These are phyloP conservation scores for Candolleomyces aberdarensis DNA, from an alignment of 768 basidiomycete genomes.

Conservation along the genomic window DNA sequence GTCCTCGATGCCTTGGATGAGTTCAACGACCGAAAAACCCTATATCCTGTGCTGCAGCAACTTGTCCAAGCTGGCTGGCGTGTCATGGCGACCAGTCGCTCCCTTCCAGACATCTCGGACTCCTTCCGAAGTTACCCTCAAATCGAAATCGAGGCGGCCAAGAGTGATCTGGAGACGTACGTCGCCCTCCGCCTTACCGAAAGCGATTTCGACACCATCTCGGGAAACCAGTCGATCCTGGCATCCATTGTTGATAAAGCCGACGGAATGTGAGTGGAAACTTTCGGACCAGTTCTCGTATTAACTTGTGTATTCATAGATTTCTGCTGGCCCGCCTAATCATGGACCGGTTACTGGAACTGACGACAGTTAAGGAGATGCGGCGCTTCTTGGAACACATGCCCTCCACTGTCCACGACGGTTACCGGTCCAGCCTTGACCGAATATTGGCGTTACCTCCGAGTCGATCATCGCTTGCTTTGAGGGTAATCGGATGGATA, in stretches of 20 bases:
- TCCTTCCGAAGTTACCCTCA: background rate
- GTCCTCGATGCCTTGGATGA: background rate
- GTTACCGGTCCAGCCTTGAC: background rate
- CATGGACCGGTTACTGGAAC: background rate
- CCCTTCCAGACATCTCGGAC: background rate
- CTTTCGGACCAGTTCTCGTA: background rate
- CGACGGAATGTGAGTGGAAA: background rate
- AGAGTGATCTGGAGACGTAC: background rate
- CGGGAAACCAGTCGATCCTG: background rate
- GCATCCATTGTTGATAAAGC: background rate
- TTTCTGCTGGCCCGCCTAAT: background rate
- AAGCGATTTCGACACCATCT: background rate
- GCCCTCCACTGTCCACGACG: background rate
- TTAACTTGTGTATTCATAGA: background rate
- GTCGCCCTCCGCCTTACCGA: background rate
- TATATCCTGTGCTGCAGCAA: background rate
- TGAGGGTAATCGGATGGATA: background rate
- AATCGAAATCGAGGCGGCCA: background rate
- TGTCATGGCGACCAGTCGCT: background rate
- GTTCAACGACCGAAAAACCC: background rate
- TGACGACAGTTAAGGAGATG: background rate
- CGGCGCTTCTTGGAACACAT: background rate
- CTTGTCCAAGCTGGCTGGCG: background rate
- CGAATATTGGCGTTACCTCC: background rate
- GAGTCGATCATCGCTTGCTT: background rate